phyloP scores from a whole-genome alignment of 371 early-diverging fungal species.

The Chytridium lagenaria region DNA sequence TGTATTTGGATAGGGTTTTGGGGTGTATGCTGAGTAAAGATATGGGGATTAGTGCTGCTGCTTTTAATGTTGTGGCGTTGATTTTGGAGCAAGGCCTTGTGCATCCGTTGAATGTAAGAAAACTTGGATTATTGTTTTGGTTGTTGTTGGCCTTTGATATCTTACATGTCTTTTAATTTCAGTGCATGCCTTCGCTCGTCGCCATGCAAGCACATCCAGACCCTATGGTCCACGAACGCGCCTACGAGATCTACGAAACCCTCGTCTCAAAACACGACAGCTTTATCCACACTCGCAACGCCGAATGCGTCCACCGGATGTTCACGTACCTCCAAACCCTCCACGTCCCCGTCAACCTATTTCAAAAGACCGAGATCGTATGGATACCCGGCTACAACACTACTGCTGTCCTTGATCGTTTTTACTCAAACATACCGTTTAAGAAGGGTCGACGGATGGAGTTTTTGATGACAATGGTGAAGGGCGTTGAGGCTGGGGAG shows the following conservation, averaged over 20 bases:
- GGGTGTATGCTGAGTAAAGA: constrained; percentile 66
- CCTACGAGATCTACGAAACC: constrained; percentile 72
- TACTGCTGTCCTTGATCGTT: constrained; percentile 66
- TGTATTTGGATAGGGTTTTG: constrained; percentile 74
- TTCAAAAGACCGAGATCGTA: too few relatives aligned
- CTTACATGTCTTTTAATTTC: constrained; percentile 13
- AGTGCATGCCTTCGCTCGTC: constrained; percentile 79
- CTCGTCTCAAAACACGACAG: constrained; percentile 82
- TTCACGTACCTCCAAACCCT: constrained; percentile 80
- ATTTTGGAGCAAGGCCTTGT: constrained; percentile 86
- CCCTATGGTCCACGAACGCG: constrained; percentile 66
- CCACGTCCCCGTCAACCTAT: too few relatives aligned
- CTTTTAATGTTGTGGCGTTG: constrained; percentile 78
- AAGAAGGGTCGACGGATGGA: constrained; percentile 73
- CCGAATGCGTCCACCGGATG: constrained; percentile 73
- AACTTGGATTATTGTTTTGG: background rate
- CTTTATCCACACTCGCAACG: constrained; percentile 76
- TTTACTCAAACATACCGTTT: constrained; percentile 73
- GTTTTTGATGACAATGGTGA: constrained; percentile 71
- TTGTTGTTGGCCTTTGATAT: too few relatives aligned
- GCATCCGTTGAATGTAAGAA: constrained; percentile 76
- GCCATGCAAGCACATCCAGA: constrained; percentile 82
- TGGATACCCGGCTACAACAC: too few relatives aligned
- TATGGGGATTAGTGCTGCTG: constrained; percentile 58
- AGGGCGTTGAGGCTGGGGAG: constrained; percentile 51